phyloP scores from a whole-genome alignment of 805 yeast species.

The Lipomyces kockii region DNA sequence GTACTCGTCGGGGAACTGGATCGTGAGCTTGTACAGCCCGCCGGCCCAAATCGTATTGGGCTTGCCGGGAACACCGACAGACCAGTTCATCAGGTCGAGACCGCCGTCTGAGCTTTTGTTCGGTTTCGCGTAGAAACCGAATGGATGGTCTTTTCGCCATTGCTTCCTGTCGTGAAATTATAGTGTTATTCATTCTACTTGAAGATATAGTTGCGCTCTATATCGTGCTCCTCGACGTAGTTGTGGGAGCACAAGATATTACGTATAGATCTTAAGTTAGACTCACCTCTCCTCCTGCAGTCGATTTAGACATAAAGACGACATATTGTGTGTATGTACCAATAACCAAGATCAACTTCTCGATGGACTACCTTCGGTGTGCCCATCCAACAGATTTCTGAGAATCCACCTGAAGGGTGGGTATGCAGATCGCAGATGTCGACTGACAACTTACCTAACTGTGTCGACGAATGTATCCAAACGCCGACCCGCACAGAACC shows the following conservation, averaged over 20 bases:
- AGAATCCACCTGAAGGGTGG: too few species aligned
- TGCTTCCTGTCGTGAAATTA: constrained; percentile 63
- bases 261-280: background rate
- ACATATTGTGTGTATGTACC: constrained; percentile 42
- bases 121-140: constrained; percentile 95
- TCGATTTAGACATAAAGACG: constrained; percentile 73
- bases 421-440: too few species aligned
- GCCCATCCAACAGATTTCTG: too few species aligned
- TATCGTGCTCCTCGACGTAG: background rate
- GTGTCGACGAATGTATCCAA: background rate
- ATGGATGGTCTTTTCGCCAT: constrained; percentile 99
- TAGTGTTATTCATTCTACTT: background rate
- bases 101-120: constrained; percentile 77
- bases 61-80: constrained; percentile 95
- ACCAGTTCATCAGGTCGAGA: constrained; percentile 84
- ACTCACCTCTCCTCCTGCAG: constrained; percentile 82
- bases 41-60: constrained; percentile 84
- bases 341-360: background rate
- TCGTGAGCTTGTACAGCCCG: constrained; percentile 84
- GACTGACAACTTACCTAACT: too few species aligned
- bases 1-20: constrained; percentile 82
- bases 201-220: background rate
- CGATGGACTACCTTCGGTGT: background rate
- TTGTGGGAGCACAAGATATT: background rate
- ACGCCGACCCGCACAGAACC: too few species aligned